Conservation (phyloP, 352 stramenopile species). For the Globisporangium middletonii region DNA sequence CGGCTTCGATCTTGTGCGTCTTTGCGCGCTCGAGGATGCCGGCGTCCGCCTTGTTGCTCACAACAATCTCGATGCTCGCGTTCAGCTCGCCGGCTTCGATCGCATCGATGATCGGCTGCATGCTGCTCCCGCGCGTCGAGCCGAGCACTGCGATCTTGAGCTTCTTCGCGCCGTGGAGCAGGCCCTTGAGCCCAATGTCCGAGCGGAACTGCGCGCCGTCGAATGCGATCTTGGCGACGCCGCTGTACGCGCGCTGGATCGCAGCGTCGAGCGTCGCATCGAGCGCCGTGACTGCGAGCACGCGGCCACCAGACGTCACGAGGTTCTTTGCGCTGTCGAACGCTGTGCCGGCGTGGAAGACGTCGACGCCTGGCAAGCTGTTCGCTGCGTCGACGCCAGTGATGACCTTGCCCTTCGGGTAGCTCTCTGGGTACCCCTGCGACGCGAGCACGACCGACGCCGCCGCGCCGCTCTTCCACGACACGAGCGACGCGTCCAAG, state of each 20-base stretch:
- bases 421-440: conserved; percentile 96
- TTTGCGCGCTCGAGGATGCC: conserved; percentile 94
- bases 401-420: conserved; percentile 98
- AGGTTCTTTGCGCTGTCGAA: conserved; percentile 52
- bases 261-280: conserved; percentile 87
- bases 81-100: conserved; percentile 86
- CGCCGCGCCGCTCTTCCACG: conserved; percentile 87
- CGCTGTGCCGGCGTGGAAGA: conserved; percentile 99
- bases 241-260: conserved; percentile 90
- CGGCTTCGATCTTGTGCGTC: conserved; percentile 59
- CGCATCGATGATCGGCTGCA: conserved; percentile 96
- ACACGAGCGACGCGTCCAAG: conserved; percentile 84
- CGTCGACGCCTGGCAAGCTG: conserved; percentile 85
- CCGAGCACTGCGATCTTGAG: conserved; percentile 93
- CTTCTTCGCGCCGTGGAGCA: conserved; percentile 84
- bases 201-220: conserved; percentile 93
- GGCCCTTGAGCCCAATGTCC: conserved; percentile 95
- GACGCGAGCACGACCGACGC: conserved; percentile 97
- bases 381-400: conserved; percentile 87
- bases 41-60: conserved; percentile 93
- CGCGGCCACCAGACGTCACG: conserved; percentile 93
- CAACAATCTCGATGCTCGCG: conserved; percentile 93
- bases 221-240: conserved; percentile 86
- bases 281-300: conserved; percentile 95
- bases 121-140: conserved; percentile 93